These are phyloP conservation scores for Penicillium paxilli DNA, from an alignment of 495 filamentous ascomycete genomes.

Conservation along the genomic window DNA sequence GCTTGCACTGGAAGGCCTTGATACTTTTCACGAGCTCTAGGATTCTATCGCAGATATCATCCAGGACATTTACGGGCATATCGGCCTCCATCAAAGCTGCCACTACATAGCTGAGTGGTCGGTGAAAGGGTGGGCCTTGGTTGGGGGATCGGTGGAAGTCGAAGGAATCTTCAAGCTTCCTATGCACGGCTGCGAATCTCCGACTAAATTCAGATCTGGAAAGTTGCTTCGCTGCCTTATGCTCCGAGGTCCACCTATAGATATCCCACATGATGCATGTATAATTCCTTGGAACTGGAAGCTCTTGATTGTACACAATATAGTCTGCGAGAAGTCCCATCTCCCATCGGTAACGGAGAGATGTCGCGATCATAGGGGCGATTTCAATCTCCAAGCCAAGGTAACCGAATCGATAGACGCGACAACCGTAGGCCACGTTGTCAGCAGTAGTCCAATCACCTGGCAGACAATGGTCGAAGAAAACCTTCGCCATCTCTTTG, in stretches of 20 bases:
- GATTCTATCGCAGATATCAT: neutral
- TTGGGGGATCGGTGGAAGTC: neutral
- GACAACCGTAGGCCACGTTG: neutral
- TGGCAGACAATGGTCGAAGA: neutral
- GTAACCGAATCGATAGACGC: neutral
- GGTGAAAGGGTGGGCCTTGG: neutral
- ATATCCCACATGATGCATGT: neutral
- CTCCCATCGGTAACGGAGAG: constrained; percentile 2
- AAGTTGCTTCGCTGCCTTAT: neutral
- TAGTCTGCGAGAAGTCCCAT: neutral
- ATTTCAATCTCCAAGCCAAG: neutral
- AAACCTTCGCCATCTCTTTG: constrained; percentile 1
- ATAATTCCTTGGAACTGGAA: neutral
- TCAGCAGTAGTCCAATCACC: neutral
- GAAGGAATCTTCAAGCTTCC: neutral
- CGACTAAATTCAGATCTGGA: neutral
- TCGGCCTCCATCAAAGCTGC: neutral
- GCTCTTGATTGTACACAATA: neutral
- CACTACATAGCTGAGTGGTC: neutral
- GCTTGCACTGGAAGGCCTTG: constrained; percentile 1
- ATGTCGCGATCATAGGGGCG: neutral
- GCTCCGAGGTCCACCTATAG: neutral
- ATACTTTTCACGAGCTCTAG: neutral
- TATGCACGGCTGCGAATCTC: neutral
- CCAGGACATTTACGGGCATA: neutral